Evolutionary conservation across 2,329 filamentous ascomycete species (phyloP).

Genomic region (Colletotrichum sp.): DNA sequence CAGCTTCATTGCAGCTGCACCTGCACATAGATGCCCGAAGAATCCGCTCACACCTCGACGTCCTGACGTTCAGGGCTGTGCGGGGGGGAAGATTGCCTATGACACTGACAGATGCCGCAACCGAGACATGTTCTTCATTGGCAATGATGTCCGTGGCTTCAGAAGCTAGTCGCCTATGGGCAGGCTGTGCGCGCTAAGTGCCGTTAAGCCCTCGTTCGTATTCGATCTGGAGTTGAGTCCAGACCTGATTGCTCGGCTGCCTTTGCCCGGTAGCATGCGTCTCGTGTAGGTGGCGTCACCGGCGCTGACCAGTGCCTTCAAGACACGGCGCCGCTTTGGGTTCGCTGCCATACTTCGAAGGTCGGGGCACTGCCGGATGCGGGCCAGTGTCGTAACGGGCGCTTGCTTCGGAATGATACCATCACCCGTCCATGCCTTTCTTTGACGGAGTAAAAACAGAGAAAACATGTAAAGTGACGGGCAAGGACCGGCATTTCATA

Average conservation of each 20-base stretch:
- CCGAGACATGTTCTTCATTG: neutral
- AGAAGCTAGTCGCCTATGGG: neutral
- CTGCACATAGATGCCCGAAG: neutral
- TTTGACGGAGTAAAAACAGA: neutral
- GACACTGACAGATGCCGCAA: neutral
- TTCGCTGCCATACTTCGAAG: neutral
- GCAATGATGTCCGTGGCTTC: neutral
- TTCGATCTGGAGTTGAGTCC: neutral
- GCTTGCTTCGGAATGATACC: neutral
- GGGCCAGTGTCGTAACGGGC: neutral
- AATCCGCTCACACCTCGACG: neutral
- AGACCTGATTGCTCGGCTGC: neutral
- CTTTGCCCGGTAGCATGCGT: neutral
- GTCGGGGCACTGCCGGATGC: neutral
- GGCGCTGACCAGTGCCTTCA: neutral
- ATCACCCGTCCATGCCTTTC: neutral
- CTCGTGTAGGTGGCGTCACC: neutral
- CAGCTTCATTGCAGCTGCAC: neutral
- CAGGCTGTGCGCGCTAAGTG: neutral
- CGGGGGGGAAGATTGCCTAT: neutral
- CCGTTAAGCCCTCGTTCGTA: neutral
- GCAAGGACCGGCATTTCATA: neutral
- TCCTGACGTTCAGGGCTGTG: neutral
- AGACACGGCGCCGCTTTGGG: neutral
- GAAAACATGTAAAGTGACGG: neutral